phyloP scores from a whole-genome alignment of 139 green algal species.

The Coelastrella sp. region DNA sequence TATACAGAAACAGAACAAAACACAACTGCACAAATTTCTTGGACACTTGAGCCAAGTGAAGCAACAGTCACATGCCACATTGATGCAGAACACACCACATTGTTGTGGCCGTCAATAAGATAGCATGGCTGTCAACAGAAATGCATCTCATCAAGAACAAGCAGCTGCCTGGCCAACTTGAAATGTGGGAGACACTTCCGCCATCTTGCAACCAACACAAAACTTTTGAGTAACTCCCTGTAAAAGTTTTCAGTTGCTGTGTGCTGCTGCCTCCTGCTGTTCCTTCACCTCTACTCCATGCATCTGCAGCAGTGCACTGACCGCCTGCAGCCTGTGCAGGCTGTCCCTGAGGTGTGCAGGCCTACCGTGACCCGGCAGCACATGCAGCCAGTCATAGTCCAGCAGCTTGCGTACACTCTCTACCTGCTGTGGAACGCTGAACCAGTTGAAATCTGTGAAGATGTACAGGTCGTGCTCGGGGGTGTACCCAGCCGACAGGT shows the following conservation, averaged over 20 bases:
- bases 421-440: slow-evolving; percentile 65
- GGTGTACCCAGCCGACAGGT: slow-evolving; percentile 42
- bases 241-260: neutral
- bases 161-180: no score
- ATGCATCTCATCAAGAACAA: no score
- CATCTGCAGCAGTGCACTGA: slow-evolving; percentile 45
- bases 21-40: no score
- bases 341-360: slow-evolving; percentile 47
- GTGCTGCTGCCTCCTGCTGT: neutral
- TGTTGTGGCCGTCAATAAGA: no score
- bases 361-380: slow-evolving; percentile 76
- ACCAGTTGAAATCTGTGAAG: slow-evolving; percentile 61
- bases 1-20: no score
- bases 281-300: neutral
- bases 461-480: slow-evolving; percentile 43
- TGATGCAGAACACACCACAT: no score
- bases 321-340: slow-evolving; percentile 48
- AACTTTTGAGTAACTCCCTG: no score
- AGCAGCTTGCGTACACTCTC: slow-evolving; percentile 66
- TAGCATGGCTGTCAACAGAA: no score
- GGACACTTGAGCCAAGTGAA: no score
- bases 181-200: no score
- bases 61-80: no score
- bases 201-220: no score
- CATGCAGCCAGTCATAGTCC: slow-evolving; percentile 73